phyloP scores from a whole-genome alignment of 2,329 filamentous ascomycete genomes.

The Knoxdaviesia capensis region DNA sequence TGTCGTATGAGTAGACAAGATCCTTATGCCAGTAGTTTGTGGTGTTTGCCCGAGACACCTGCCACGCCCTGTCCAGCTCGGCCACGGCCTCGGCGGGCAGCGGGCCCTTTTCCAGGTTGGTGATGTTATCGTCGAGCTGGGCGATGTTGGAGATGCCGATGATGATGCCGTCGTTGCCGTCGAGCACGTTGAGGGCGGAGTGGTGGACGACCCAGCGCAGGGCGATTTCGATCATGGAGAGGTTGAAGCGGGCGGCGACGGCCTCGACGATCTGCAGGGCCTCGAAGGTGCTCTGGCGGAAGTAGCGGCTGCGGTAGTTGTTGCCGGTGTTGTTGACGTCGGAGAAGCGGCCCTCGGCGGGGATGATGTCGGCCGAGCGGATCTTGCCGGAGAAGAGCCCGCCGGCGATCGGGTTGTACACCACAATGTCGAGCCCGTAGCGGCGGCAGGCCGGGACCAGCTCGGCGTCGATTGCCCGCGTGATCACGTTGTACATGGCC shows the following conservation, averaged over 20 bases:
- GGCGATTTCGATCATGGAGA: conserved; percentile 53
- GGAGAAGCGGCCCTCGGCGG: conserved; percentile 50
- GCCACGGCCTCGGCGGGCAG: conserved; percentile 58
- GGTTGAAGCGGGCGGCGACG: conserved; percentile 43
- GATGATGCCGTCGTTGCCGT: conserved; percentile 37
- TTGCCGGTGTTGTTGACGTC: conserved; percentile 29
- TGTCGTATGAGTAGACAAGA: conserved; percentile 46
- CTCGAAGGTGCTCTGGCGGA: conserved; percentile 41
- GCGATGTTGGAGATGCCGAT: conserved; percentile 36
- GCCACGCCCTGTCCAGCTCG: conserved; percentile 61
- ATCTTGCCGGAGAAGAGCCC: conserved; percentile 67
- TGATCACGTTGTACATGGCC: conserved; percentile 73
- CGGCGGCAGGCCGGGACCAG: conserved; percentile 52
- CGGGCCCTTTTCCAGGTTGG: conserved; percentile 44
- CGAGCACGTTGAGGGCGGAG: conserved; percentile 31
- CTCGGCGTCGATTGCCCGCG: conserved; percentile 54
- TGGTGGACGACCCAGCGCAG: conserved; percentile 58
- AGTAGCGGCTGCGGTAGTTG: conserved; percentile 49
- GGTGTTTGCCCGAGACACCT: conserved; percentile 38
- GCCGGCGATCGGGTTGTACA: conserved; percentile 68
- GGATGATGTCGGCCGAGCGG: conserved; percentile 41
- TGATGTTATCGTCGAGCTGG: conserved; percentile 37
- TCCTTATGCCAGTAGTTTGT: conserved; percentile 36
- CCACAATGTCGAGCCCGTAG: conserved; percentile 59
- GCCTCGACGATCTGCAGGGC: conserved; percentile 49